Base-by-base conservation (phyloP, 768 basidiomycete species). In the Paxillus rubicundulus region DNA sequence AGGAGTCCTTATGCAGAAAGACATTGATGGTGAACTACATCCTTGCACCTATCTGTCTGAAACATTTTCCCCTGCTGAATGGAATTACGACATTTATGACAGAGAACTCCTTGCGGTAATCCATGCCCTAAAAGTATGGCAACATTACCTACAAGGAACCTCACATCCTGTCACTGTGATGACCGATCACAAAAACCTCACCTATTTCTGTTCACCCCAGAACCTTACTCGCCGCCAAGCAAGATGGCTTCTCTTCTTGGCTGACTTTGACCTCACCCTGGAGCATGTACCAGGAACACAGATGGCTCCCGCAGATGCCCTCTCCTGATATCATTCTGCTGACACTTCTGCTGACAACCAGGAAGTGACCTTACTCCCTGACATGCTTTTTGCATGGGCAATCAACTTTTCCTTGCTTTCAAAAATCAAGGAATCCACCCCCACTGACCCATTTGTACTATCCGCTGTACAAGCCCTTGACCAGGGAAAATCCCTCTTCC, bases 31-130 rank as follows among this genome's bases (percentile, higher is more conserved):
- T 2, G 45, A 40, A 16, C 17, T 18, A 14, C n/a, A 9, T 7
- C 39, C 8, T 3, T 21, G 20, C 9, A 5, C 17, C 6, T 21
- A 17, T n/a, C 8, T 10, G 1, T 42, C 36, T 1, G 6, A 50
- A 2, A 18, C 37, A 0, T 53, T 57, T 17, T 40, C 38, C 1
- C 20, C 60, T 0, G 61, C 73, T 0, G 73, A 84, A 57, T 27
- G 61, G 1, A 82, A 81, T 58, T 82, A 82, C 53, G 64, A 77
- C 13, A 72, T 77, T n/a, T 70, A 80, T 52, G 73, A 84, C 52
- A 0, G 27, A 0, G 41, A 61, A 60, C 47, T 61, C 1, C 32
- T 56, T 0, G 12, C 37, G 0, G 18, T 60, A 3, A 45, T 60
- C 2, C 0, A 3, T 0, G 46, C 45, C 3, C n/a, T 60, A 0